phyloP scores from a whole-genome alignment of 768 basidiomycete genomes.

The Symmetrospora coprosmae region DNA sequence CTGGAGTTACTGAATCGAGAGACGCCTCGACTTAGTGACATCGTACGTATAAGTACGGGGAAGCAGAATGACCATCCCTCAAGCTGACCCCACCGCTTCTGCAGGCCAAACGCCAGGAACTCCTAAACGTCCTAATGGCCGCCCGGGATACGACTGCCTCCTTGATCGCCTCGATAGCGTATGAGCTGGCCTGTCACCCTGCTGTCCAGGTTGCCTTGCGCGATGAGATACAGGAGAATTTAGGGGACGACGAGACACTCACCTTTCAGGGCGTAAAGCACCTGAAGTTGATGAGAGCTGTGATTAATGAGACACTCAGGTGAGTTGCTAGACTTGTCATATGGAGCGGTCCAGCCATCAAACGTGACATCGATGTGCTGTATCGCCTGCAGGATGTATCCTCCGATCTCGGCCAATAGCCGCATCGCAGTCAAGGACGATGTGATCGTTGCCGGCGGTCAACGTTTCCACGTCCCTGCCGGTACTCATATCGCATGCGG shows the following conservation, averaged over 20 bases:
- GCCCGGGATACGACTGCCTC: constrained; percentile 13
- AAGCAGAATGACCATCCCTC: too few relatives aligned
- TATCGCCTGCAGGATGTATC: background rate
- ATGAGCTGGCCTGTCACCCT: background rate
- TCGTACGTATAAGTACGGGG: too few relatives aligned
- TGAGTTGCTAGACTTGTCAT: background rate
- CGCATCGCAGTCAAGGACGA: background rate
- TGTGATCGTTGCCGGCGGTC: background rate
- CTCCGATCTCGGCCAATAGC: constrained; percentile 8
- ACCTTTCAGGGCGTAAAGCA: background rate
- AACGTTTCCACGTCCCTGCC: background rate
- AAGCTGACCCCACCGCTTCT: too few relatives aligned
- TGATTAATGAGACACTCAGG: constrained; percentile 13
- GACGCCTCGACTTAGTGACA: too few relatives aligned
- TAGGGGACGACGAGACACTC: background rate
- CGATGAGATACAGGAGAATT: background rate
- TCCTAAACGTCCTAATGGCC: constrained; percentile 13
- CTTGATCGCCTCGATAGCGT: background rate
- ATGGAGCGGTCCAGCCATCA: background rate
- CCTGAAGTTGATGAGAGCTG: background rate
- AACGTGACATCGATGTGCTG: background rate
- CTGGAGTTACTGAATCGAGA: too few relatives aligned
- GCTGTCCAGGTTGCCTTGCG: background rate
- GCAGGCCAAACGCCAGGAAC: background rate
- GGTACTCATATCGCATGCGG: background rate